phyloP scores from a whole-genome alignment of 2,329 filamentous ascomycete species.

The Venturia carpophila region DNA sequence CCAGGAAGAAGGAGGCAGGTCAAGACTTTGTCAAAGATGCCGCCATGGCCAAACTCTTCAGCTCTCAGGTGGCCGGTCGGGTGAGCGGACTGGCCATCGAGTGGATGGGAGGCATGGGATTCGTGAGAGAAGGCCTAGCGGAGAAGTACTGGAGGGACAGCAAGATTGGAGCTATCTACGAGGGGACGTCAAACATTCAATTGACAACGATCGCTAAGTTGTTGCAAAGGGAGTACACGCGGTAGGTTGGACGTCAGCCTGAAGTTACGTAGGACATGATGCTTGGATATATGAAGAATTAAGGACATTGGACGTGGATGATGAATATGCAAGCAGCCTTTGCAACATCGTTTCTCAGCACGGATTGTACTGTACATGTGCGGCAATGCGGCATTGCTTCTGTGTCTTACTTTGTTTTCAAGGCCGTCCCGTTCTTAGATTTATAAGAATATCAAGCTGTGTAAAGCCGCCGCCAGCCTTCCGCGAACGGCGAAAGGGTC shows the following conservation, averaged over 20 bases:
- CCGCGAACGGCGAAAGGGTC: not conserved
- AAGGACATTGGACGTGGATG: not conserved
- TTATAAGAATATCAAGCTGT: not conserved
- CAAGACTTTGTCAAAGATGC: constrained; percentile 92
- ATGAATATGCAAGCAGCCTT: not conserved
- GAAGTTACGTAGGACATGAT: not conserved
- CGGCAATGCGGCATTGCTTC: not conserved
- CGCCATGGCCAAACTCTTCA: constrained; percentile 95
- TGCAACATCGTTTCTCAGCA: not conserved
- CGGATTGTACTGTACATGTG: not conserved
- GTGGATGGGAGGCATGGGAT: constrained; percentile 99
- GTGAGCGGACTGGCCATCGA: constrained; percentile 84
- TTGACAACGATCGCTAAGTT: constrained; percentile 63
- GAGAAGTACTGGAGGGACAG: constrained; percentile 98
- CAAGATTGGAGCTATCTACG: constrained; percentile 98
- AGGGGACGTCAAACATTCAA: constrained; percentile 76
- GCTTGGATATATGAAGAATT: not conserved
- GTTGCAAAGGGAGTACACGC: constrained; percentile 61
- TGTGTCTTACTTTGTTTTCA: not conserved
- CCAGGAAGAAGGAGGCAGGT: constrained; percentile 95
- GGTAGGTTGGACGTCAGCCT: constrained; percentile 27
- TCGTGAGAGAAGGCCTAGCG: constrained; percentile 88
- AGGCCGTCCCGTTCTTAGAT: not conserved
- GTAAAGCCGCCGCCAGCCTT: too few relatives aligned
- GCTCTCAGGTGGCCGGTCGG: constrained; percentile 82